Conservation (phyloP, 2,329 filamentous ascomycete genomes). For the Trichoderma polysporum region DNA sequence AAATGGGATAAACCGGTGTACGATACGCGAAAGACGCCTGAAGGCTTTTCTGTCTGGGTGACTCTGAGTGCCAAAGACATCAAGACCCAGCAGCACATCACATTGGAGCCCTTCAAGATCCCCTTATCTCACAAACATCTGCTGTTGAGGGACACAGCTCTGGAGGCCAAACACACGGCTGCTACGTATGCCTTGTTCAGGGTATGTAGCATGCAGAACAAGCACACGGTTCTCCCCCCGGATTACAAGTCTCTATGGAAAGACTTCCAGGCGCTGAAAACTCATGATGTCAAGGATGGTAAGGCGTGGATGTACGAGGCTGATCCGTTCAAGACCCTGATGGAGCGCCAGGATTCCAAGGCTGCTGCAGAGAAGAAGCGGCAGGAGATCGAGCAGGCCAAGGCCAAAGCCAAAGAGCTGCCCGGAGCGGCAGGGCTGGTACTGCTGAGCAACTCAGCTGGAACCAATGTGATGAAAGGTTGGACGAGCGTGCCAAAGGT, state of each 20-base stretch:
- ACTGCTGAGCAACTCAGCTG: slow-evolving; percentile 46
- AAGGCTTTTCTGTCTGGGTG: slow-evolving; percentile 78
- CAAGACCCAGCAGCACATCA: slow-evolving; percentile 77
- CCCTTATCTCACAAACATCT: slow-evolving; percentile 74
- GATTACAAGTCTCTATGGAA: slow-evolving; percentile 91
- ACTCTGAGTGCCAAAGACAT: slow-evolving; percentile 72
- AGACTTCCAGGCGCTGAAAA: slow-evolving; percentile 80
- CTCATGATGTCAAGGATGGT: slow-evolving; percentile 74
- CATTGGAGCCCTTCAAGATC: slow-evolving; percentile 78
- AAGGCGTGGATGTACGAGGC: slow-evolving; percentile 88
- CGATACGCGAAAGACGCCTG: slow-evolving; percentile 70
- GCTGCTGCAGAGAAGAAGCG: slow-evolving; percentile 75
- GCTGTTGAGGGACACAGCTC: slow-evolving; percentile 71
- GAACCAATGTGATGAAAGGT: slow-evolving; percentile 60
- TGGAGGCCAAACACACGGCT: slow-evolving; percentile 91
- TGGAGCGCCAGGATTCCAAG: slow-evolving; percentile 77
- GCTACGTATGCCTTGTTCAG: slow-evolving; percentile 89
- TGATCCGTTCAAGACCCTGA: slow-evolving; percentile 81
- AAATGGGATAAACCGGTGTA: slow-evolving; percentile 96
- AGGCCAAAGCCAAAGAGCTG: slow-evolving; percentile 66
- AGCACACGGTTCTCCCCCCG: slow-evolving; percentile 91
- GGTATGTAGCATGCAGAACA: slow-evolving; percentile 92
- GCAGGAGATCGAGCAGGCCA: slow-evolving; percentile 65
- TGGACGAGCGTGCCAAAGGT: slow-evolving; percentile 88
- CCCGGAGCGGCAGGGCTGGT: slow-evolving; percentile 57